A percentile compares a stretch with the other conserved stretches of the same genome.
Evolutionary conservation across 169 alveolate species (phyloP).

Genomic region (Hepatocystis sp.): DNA sequence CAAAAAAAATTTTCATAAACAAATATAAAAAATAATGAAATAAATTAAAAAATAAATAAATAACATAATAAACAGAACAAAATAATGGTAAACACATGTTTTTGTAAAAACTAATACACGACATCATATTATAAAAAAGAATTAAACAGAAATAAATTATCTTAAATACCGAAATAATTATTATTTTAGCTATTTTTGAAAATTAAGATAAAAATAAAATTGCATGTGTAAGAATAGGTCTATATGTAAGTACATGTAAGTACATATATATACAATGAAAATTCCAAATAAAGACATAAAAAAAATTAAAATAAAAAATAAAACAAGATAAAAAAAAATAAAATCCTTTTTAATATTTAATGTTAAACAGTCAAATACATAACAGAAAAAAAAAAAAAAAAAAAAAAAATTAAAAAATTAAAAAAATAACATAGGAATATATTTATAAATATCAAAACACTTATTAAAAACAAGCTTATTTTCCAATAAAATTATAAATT

Average conservation of each 20-base stretch:
- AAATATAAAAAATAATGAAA: too few relatives aligned
- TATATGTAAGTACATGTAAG: too few relatives aligned
- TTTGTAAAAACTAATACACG: too few relatives aligned
- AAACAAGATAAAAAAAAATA: constrained; percentile 2
- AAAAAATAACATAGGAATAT: background rate
- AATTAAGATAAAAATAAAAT: too few relatives aligned
- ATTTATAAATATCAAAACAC: background rate
- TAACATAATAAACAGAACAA: too few relatives aligned
- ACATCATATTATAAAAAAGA: too few relatives aligned
- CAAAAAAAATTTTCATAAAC: too few relatives aligned
- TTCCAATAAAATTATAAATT: background rate
- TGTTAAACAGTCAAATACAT: background rate
- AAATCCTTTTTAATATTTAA: background rate
- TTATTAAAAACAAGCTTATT: background rate
- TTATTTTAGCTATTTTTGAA: too few relatives aligned
- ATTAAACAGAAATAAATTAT: too few relatives aligned
- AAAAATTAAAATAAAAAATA: constrained; percentile 1
- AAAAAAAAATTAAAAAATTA: constrained; percentile 1
- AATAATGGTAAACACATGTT: too few relatives aligned
- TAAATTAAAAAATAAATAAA: too few relatives aligned
- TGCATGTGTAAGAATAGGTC: background rate
- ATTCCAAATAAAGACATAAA: background rate
- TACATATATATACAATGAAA: background rate
- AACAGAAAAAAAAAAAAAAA: constrained; percentile 1
- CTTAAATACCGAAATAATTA: too few relatives aligned